Conservation (phyloP, 2,329 filamentous ascomycete genomes). For the Fonsecaea nubica region DNA sequence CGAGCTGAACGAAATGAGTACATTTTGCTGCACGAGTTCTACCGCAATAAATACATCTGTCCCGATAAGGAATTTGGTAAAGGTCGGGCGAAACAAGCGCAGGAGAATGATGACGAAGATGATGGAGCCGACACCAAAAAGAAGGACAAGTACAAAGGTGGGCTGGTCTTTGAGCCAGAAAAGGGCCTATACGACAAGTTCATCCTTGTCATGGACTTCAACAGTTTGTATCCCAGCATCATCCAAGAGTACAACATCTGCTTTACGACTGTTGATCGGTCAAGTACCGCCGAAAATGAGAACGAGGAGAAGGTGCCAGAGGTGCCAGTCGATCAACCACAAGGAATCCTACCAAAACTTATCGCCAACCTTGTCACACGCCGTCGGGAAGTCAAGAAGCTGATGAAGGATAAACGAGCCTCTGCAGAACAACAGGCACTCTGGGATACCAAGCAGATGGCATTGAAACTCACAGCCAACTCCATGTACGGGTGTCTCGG, state of each 20-base stretch:
- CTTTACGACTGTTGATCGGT: slow-evolving; percentile 93
- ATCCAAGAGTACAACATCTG: slow-evolving; percentile 99
- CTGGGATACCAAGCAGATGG: slow-evolving; percentile 98
- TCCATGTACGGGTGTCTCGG: slow-evolving; percentile 99
- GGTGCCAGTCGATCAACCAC: slow-evolving; percentile 72
- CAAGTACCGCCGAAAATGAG: slow-evolving; percentile 66
- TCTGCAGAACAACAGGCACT: slow-evolving; percentile 85
- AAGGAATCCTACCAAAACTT: slow-evolving; percentile 85
- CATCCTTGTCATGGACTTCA: slow-evolving; percentile 99
- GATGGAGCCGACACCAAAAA: slow-evolving; percentile 81
- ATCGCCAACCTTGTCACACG: slow-evolving; percentile 91
- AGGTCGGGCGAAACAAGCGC: slow-evolving; percentile 73
- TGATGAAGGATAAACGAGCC: slow-evolving; percentile 94
- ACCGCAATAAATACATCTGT: slow-evolving; percentile 96
- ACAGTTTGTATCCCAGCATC: slow-evolving; percentile 96
- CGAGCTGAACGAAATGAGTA: slow-evolving; percentile 98
- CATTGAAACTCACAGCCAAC: slow-evolving; percentile 95
- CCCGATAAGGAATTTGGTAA: slow-evolving; percentile 90
- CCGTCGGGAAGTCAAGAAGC: slow-evolving; percentile 87
- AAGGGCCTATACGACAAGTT: slow-evolving; percentile 98
- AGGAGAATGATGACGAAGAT: slow-evolving; percentile 70
- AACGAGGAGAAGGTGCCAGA: slow-evolving; percentile 90
- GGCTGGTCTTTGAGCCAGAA: slow-evolving; percentile 96
- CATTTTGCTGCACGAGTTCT: slow-evolving; percentile 96
- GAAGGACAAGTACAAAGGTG: slow-evolving; percentile 99